Base-by-base conservation (phyloP, 2,329 filamentous ascomycete species). In the Claviceps citrina region DNA sequence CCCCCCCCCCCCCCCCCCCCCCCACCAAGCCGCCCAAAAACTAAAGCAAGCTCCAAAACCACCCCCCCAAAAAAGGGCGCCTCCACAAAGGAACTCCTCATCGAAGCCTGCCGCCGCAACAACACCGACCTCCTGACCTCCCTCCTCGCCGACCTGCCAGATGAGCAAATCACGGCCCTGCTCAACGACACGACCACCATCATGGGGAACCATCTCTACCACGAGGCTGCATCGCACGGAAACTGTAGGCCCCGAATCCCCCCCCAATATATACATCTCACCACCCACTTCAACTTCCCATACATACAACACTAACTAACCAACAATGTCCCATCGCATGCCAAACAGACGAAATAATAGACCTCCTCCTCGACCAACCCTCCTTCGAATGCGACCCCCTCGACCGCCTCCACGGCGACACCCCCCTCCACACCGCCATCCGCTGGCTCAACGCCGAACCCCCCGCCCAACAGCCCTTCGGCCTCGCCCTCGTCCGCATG, bases 101-200 rank as follows among this genome's bases (percentile, higher is more conserved):
- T 96, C 62, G 89, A 93, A 67, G 84, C 91, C 52, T 93, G 84
- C 65, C 84, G 89, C 45, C 76, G 86, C 55, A 89, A 96, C 71
- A 95, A 96, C 64, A 78, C 78, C 49, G 80, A 89, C 40, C 76
- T 96, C 44, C 76, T 96, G 42, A 64, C 73, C 51, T 80, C 91
- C 52, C 72, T 87, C 42, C 70, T 95, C 49, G 63, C 71, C 31
- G 64, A 65, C 48, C 72, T 73, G 48, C 62, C 65, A 43, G 76
- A 79, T 40, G 70, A 75, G 43, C 70, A 82, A 52, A 76, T 84
- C 44, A 78, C 86, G 26, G 60, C 73, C 38, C 77, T 93, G 49
- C 76, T 98, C 58, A 98, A 98, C 67, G 72, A 75, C 36, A 84
- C 87, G 38, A 82, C 76, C 34, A 86, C 91, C 52, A 77, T 86